Percentiles rank a stretch among this genome's conserved stretches.
phyloP scores from a whole-genome alignment of 495 filamentous ascomycete genomes.

The Neurospora sp. region DNA sequence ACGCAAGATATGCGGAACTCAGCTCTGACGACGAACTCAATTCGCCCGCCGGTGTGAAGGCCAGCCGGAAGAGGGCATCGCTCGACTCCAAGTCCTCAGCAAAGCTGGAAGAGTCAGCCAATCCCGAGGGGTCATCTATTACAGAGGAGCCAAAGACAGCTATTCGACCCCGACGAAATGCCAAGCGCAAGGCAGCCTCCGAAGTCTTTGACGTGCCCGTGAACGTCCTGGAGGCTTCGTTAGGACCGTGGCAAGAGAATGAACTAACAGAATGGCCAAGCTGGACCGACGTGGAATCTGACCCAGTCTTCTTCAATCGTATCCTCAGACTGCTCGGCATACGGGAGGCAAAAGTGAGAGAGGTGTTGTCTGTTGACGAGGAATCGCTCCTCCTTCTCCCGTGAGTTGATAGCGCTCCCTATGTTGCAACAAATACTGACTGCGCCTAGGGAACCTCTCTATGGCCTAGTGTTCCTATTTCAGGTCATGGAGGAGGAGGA shows the following conservation, averaged over 20 bases:
- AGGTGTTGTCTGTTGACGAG: slow-evolving; percentile 67
- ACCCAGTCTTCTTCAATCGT: slow-evolving; percentile 81
- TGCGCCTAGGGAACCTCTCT: slow-evolving; percentile 52
- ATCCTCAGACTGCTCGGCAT: slow-evolving; percentile 75
- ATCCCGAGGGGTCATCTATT: background rate
- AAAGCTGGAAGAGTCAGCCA: background rate
- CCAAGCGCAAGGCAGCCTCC: slow-evolving; percentile 29
- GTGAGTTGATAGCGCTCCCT: slow-evolving; percentile 29
- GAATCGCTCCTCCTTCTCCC: slow-evolving; percentile 54
- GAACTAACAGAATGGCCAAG: slow-evolving; percentile 45
- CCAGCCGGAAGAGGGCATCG: background rate
- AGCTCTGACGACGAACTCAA: slow-evolving; percentile 6
- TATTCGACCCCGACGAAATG: slow-evolving; percentile 15
- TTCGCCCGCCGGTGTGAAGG: background rate
- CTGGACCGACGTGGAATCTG: slow-evolving; percentile 84
- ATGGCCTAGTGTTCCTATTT: slow-evolving; percentile 78
- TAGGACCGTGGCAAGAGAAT: slow-evolving; percentile 27
- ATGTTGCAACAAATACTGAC: background rate
- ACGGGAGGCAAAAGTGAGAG: slow-evolving; percentile 60
- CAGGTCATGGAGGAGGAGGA: slow-evolving; percentile 49
- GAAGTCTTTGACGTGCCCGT: slow-evolving; percentile 22
- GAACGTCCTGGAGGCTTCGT: slow-evolving; percentile 24
- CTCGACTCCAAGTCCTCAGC: background rate
- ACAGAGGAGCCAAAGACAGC: background rate
- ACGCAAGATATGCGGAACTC: slow-evolving; percentile 13